Evolutionary conservation across 176 grass and related monocot genomes (phyloP).

Genomic region (Oryza glaberrima): DNA sequence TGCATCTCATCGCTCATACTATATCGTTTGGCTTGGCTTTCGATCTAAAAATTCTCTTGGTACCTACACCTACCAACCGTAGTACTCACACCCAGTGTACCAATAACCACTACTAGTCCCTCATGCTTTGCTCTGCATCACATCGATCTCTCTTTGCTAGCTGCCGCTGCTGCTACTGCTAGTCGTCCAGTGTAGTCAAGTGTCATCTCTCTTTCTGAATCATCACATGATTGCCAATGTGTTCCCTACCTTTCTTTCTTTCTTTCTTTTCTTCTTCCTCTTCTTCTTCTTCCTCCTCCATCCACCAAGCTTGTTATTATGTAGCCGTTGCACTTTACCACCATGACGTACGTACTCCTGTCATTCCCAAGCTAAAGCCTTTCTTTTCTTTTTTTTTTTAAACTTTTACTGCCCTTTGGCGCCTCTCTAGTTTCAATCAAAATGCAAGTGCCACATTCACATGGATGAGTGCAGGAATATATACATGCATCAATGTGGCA

Average conservation of each 20-base stretch:
- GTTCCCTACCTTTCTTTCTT: neutral
- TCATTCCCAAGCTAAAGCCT: neutral
- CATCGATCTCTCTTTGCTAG: neutral
- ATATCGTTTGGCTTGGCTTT: neutral
- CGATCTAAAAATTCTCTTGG: conserved; percentile 20
- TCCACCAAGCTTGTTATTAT: neutral
- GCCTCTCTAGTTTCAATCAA: neutral
- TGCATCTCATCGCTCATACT: neutral
- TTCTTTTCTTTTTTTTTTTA: neutral
- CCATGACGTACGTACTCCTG: neutral
- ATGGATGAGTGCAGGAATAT: neutral
- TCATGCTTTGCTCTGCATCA: no score
- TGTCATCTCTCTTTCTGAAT: neutral
- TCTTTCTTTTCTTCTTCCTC: neutral
- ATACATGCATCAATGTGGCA: neutral
- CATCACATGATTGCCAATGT: neutral
- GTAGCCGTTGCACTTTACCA: neutral
- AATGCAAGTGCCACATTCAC: neutral
- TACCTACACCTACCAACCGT: conserved; percentile 3
- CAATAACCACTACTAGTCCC: no score
- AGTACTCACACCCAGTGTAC: neutral
- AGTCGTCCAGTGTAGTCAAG: neutral
- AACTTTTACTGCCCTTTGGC: neutral
- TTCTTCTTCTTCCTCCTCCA: neutral
- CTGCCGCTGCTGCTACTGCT: neutral